Evolutionary conservation across 768 basidiomycete genomes (phyloP).

Genomic region (Roridomyces roridus): DNA sequence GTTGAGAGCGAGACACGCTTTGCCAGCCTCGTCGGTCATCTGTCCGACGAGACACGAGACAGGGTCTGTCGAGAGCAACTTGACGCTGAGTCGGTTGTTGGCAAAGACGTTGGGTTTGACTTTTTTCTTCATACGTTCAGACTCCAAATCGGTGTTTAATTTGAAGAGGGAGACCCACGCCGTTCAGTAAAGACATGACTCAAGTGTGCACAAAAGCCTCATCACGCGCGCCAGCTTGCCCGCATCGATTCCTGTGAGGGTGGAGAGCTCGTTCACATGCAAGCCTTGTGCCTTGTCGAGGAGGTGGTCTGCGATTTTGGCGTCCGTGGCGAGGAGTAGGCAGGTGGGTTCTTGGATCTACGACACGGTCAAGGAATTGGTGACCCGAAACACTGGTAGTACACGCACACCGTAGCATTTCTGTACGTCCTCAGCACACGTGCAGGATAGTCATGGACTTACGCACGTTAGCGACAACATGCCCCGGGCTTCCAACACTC

Average conservation of each 20-base stretch:
- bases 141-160: too few species aligned
- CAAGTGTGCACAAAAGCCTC: constrained; percentile 43
- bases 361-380: background rate
- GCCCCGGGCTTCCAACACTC: constrained; percentile 36
- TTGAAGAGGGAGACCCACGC: too few species aligned
- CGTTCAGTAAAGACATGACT: constrained; percentile 49
- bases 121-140: constrained; percentile 11
- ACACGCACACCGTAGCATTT: constrained; percentile 23
- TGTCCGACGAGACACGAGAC: constrained; percentile 32
- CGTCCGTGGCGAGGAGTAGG: constrained; percentile 39
- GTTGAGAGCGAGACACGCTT: constrained; percentile 34
- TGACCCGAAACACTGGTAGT: background rate
- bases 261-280: constrained; percentile 38
- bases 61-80: constrained; percentile 38
- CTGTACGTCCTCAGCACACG: background rate
- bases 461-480: constrained; percentile 39
- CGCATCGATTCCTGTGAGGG: constrained; percentile 37
- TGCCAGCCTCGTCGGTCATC: constrained; percentile 33
- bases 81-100: constrained; percentile 47
- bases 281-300: constrained; percentile 41
- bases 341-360: constrained; percentile 40
- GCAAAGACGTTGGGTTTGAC: constrained; percentile 44
- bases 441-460: background rate
- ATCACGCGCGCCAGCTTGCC: constrained; percentile 46
- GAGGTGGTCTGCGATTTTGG: constrained; percentile 46